Evolutionary conservation across 192 early-diverging fungal species (phyloP).

Genomic region (Podila epigama): DNA sequence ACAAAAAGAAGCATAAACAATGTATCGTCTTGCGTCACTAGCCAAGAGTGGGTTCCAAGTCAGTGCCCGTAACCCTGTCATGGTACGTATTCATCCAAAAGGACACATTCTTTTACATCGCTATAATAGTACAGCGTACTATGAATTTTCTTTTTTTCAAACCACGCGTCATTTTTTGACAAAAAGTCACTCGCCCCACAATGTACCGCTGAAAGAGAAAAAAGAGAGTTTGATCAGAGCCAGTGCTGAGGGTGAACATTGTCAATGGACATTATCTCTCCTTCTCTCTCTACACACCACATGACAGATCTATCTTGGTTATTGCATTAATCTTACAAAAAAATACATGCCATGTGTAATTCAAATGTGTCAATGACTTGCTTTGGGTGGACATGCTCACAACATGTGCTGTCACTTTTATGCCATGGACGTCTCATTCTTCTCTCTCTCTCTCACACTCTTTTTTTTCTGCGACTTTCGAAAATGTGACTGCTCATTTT

Average conservation of each 20-base stretch:
- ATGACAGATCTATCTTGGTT: neutral
- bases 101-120: neutral
- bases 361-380: too few relatives aligned
- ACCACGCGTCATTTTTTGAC: neutral
- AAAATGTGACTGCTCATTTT: neutral
- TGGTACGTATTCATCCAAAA: conserved; percentile 6
- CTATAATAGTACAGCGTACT: neutral
- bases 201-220: too few relatives aligned
- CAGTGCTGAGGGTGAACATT: neutral
- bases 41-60: conserved; percentile 18
- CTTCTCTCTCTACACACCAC: neutral
- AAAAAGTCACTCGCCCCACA: too few relatives aligned
- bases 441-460: neutral
- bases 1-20: neutral
- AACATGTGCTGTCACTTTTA: too few relatives aligned
- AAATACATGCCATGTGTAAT: neutral
- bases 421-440: neutral
- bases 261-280: neutral
- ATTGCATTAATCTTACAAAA: neutral
- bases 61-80: conserved; percentile 8
- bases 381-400: too few relatives aligned
- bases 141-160: neutral
- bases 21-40: conserved; percentile 41
- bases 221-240: neutral
- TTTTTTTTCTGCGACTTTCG: neutral